These are phyloP conservation scores for Wickerhamomyces sp. DNA, from an alignment of 1,139 yeast species.

Conservation along the genomic window DNA sequence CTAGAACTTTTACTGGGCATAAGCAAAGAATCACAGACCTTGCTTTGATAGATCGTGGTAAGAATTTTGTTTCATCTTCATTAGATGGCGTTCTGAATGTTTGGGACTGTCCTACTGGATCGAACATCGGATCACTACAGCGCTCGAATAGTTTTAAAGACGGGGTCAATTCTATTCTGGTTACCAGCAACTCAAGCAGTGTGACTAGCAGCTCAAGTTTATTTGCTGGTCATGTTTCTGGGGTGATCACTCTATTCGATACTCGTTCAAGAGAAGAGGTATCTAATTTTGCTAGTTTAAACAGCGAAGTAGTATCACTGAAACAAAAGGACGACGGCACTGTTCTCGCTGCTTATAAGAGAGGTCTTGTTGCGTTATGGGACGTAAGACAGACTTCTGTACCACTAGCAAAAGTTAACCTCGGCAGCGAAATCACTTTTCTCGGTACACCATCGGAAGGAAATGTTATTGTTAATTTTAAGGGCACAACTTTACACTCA, in stretches of 20 bases:
- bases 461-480: no score
- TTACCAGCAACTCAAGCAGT: constrained; percentile 30
- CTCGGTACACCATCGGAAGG: background rate
- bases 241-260: constrained; percentile 39
- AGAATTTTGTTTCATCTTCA: constrained; percentile 54
- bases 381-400: constrained; percentile 25
- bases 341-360: constrained; percentile 40
- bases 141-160: constrained; percentile 33
- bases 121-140: constrained; percentile 35
- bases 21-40: constrained; percentile 40
- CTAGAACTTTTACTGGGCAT: constrained; percentile 49
- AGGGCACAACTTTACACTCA: no score
- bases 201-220: constrained; percentile 34
- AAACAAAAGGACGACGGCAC: constrained; percentile 18
- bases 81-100: constrained; percentile 49
- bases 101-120: constrained; percentile 68
- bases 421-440: background rate
- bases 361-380: constrained; percentile 42
- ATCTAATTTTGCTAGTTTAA: constrained; percentile 19
- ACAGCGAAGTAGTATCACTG: constrained; percentile 15
- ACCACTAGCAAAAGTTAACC: background rate
- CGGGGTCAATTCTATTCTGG: constrained; percentile 28
- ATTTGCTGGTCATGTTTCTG: constrained; percentile 47
- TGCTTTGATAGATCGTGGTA: constrained; percentile 53
- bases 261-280: constrained; percentile 23